Evolutionary conservation across 2,329 filamentous ascomycete genomes (phyloP), one percentile per base, ranked within the genome.

Genomic region (Bipolaris victoriae): DNA sequence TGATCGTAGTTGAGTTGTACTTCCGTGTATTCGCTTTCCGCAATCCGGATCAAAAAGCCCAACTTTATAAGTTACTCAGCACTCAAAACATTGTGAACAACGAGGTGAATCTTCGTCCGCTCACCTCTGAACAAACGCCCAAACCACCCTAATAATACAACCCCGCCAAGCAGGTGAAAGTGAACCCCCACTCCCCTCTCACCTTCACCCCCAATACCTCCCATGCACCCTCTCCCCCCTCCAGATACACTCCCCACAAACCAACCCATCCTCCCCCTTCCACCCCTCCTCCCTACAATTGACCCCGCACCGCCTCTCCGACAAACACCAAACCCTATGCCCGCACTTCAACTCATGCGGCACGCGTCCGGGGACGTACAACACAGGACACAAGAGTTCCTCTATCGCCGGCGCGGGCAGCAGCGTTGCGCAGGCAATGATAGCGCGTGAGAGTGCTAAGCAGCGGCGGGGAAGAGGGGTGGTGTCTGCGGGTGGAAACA

Each of bases 341-440:
- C 61, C 61, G 31, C 65, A 68, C 15, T 33, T 41, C 22, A 68
- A 31, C 7, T 29, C 33, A 44, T 68, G 65, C 11, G 40, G 10
- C 46, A 44, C 37, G 33, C 36, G 3, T 43, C 40, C 40, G 3
- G 10, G 40, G 6, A 43, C 7, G 7, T n/a, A 24, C 1, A 62
- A 58, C 1, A 55, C 40, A 13, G 24, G 31, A 22, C 46, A 47
- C n/a, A 65, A 43, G 13, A 55, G 15, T 1, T 3, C 9, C 1
- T 52, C 29, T 20, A 55, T 47, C 1, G 37, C 29, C 2, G 20
- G 13, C 0, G 51, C 15, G 6, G 40, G 44, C 9, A 60, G 47
- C 1, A 24, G 16, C 7, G 26, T 44, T 9, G 22, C 39, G 7
- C 56, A 16, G 15, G 56, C 45, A 7, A 67, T 57, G 5, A 62